These are phyloP conservation scores for Suillus subaureus DNA, from an alignment of 768 basidiomycete species.

Conservation along the genomic window DNA sequence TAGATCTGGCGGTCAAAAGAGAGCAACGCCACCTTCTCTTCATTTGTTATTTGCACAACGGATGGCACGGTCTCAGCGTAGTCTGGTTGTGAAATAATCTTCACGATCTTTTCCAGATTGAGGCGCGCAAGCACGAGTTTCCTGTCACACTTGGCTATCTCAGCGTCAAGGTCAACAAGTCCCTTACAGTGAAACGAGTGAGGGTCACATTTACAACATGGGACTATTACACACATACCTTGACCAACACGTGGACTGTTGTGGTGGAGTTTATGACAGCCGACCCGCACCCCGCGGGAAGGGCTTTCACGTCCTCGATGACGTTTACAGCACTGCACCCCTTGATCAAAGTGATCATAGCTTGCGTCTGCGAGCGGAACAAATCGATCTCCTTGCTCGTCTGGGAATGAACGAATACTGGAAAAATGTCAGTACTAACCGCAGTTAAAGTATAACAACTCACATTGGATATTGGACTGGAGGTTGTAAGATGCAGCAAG, in stretches of 20 bases:
- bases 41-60: conserved; percentile 70
- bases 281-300: conserved; percentile 89
- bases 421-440: conserved; percentile 8
- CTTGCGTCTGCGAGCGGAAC: conserved; percentile 71
- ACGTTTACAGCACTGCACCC: conserved; percentile 80
- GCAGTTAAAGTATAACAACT: conserved; percentile 22
- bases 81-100: conserved; percentile 70
- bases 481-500: conserved; percentile 89
- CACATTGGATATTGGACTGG: conserved; percentile 82
- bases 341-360: conserved; percentile 84
- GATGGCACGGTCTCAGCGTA: conserved; percentile 82
- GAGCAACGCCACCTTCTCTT: conserved; percentile 69
- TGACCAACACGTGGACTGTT: conserved; percentile 81
- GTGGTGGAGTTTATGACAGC: conserved; percentile 75
- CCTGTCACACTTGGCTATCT: conserved; percentile 90
- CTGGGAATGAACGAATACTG: conserved; percentile 81
- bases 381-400: conserved; percentile 62
- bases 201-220: neutral
- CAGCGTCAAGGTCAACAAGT: conserved; percentile 84
- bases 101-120: conserved; percentile 75
- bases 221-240: conserved; percentile 51
- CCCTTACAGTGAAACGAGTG: conserved; percentile 52
- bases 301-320: conserved; percentile 51
- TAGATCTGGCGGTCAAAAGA: neutral
- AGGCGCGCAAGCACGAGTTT: conserved; percentile 74